Conservation (phyloP, 306 rosid genomes). For the Alnus rubra region DNA sequence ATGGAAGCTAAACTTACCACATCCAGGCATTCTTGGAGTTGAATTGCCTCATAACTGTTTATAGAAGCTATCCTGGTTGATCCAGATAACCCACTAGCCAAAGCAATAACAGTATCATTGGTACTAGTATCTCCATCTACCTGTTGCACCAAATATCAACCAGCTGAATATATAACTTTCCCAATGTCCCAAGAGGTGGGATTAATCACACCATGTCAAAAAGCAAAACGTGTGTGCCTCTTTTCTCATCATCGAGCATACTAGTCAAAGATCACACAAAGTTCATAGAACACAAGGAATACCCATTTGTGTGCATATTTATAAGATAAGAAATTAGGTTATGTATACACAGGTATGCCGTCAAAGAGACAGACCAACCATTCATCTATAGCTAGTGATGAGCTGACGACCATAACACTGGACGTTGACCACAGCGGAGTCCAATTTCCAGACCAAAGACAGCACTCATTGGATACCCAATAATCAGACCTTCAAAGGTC, state of each 20-base stretch:
- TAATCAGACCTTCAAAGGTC: too few species aligned
- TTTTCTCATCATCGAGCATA: background rate
- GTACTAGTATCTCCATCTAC: slow-evolving; percentile 99
- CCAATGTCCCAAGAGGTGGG: slow-evolving; percentile 11
- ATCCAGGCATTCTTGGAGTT: slow-evolving; percentile 87
- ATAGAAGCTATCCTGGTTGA: slow-evolving; percentile 57
- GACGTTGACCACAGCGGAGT: too few species aligned
- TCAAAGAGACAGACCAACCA: too few species aligned
- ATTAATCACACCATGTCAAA: background rate
- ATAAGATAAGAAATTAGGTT: background rate
- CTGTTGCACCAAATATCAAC: slow-evolving; percentile 42
- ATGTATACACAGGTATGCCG: background rate
- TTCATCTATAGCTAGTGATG: too few species aligned
- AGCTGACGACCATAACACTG: too few species aligned
- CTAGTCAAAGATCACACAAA: background rate
- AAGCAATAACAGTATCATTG: slow-evolving; percentile 89
- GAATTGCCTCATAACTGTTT: slow-evolving; percentile 57
- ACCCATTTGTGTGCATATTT: background rate
- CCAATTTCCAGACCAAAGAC: too few species aligned
- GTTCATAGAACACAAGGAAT: background rate
- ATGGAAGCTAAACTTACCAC: slow-evolving; percentile 48
- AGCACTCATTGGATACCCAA: too few species aligned
- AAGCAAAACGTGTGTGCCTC: background rate
- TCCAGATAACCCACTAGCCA: slow-evolving; percentile 91
- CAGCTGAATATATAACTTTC: slow-evolving; percentile 7